These are phyloP conservation scores for Castanea crenata DNA, from an alignment of 306 rosid genomes.

Conservation along the genomic window DNA sequence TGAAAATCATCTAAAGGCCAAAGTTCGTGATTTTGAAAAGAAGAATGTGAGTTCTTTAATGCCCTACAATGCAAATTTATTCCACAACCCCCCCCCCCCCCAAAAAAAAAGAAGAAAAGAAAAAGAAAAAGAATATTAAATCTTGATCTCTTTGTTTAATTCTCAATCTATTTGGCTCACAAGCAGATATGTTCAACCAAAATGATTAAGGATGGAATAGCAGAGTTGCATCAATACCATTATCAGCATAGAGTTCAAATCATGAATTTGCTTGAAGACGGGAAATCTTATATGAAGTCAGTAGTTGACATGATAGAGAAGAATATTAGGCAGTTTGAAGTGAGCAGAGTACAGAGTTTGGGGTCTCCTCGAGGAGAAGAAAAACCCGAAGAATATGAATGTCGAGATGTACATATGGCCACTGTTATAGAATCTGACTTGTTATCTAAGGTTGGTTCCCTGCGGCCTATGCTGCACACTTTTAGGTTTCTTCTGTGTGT, in stretches of 20 bases:
- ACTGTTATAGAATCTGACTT: slow-evolving; percentile 34
- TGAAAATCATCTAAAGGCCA: slow-evolving; percentile 86
- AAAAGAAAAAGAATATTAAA: not conserved
- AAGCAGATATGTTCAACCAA: slow-evolving; percentile 53
- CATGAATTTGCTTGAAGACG: slow-evolving; percentile 60
- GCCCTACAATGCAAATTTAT: not conserved
- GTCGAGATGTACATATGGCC: slow-evolving; percentile 55
- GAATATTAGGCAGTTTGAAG: slow-evolving; percentile 41
- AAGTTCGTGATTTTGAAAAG: slow-evolving; percentile 62
- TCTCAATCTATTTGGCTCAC: slow-evolving; percentile 27
- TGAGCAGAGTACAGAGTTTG: slow-evolving; percentile 31
- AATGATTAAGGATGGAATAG: slow-evolving; percentile 49
- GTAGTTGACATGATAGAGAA: slow-evolving; percentile 48
- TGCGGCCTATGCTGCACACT: slow-evolving; percentile 8
- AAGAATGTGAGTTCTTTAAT: slow-evolving; percentile 63
- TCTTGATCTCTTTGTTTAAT: slow-evolving; percentile 16
- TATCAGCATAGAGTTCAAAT: slow-evolving; percentile 54
- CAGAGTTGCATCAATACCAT: slow-evolving; percentile 52
- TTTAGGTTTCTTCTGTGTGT: not conserved
- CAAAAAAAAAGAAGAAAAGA: not conserved
- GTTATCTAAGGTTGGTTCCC: slow-evolving; percentile 47
- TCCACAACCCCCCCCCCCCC: too few species aligned
- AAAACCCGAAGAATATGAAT: slow-evolving; percentile 51
- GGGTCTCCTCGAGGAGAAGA: slow-evolving; percentile 40
- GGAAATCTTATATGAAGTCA: slow-evolving; percentile 57